These are phyloP conservation scores for Xylaria intraflava DNA, from an alignment of 495 filamentous ascomycete genomes.

Conservation along the genomic window DNA sequence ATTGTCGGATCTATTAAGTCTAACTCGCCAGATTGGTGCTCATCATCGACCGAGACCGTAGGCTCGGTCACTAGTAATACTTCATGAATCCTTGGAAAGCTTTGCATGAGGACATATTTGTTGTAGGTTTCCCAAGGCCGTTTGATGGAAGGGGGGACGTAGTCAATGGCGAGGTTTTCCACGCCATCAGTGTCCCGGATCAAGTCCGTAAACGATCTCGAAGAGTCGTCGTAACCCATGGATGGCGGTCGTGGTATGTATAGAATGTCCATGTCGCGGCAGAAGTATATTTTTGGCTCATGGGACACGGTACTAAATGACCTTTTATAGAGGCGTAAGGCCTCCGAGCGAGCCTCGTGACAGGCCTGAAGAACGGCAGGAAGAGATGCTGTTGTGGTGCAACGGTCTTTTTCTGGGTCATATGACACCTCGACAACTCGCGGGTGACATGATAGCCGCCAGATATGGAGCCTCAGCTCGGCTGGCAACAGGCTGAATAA, in stretches of 20 bases:
- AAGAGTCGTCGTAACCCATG: conserved; percentile 43
- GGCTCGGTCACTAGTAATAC: conserved; percentile 31
- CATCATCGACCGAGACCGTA: not conserved
- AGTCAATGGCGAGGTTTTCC: conserved; percentile 40
- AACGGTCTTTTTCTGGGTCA: conserved; percentile 23
- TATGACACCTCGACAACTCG: conserved; percentile 40
- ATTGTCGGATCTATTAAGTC: conserved; percentile 20
- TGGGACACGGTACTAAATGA: conserved; percentile 35
- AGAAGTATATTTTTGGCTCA: conserved; percentile 36
- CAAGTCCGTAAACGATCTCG: conserved; percentile 32
- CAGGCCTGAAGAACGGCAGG: conserved; percentile 37
- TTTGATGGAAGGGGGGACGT: conserved; percentile 39
- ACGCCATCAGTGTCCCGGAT: conserved; percentile 24
- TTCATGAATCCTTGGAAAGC: conserved; percentile 36
- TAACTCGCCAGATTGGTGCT: not conserved
- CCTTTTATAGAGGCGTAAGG: conserved; percentile 32
- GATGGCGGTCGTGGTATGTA: conserved; percentile 40
- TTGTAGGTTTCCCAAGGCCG: conserved; percentile 49
- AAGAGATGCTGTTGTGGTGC: conserved; percentile 30
- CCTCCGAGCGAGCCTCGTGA: conserved; percentile 41
- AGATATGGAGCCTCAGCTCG: conserved; percentile 48
- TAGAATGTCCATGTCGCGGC: conserved; percentile 39
- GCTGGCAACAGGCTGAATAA: conserved; percentile 38
- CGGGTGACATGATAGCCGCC: conserved; percentile 32
- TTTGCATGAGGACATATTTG: conserved; percentile 41